Base-by-base conservation (phyloP, 2,329 filamentous ascomycete genomes). In the Ploettnerulaceae sp. region DNA sequence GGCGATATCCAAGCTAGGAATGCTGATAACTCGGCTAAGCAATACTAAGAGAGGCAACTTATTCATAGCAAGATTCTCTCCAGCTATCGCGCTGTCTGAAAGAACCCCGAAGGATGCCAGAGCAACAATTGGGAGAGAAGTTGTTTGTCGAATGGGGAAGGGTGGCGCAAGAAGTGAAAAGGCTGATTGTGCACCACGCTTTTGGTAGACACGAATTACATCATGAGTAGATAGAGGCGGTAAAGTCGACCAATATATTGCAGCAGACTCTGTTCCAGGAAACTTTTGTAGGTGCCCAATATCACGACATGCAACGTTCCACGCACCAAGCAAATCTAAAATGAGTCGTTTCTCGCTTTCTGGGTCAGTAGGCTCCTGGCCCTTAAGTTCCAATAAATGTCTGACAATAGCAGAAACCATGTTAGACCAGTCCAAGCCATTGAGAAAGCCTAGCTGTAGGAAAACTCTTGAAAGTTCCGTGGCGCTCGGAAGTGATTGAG, bases 271-370 rank as follows among this genome's bases (percentile, higher is more conserved):
- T 15, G 29, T 34, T 21, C 42, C 14, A 28, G 53, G 50, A 35
- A 50, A 39, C 12, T 47, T 34, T 17, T 45, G 7, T 7, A 45
- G 31, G 4, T 34, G 41, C 12, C 45, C 48, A 32, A 33, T 14
- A 12, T 40, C 42, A 6, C 56, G 57, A 47, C 56, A 61, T 14
- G 58, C 54, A 36, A 61, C 50, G 41, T 61, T 61, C 63, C 63
- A 65, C 25, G 58, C 49, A 24, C 54, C 60, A 5, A 64, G 45
- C 18, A 64, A 47, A 50, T 65, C 62, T 15, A 24, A 15, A 18
- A 56, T 26, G 12, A 61, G 45, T 6, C 31, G 41, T 29, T 28
- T 29, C 17, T 37, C 28, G 51, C 41, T 38, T 53, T 49, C 22
- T 21, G n/a, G 24, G 25, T 49, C 49, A 8, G 37, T 14, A 8